A percentile compares a stretch with the other conserved stretches of the same genome.
These are phyloP conservation scores for Plasmopara viticola DNA, from an alignment of 352 stramenopile genomes.

Conservation along the genomic window DNA sequence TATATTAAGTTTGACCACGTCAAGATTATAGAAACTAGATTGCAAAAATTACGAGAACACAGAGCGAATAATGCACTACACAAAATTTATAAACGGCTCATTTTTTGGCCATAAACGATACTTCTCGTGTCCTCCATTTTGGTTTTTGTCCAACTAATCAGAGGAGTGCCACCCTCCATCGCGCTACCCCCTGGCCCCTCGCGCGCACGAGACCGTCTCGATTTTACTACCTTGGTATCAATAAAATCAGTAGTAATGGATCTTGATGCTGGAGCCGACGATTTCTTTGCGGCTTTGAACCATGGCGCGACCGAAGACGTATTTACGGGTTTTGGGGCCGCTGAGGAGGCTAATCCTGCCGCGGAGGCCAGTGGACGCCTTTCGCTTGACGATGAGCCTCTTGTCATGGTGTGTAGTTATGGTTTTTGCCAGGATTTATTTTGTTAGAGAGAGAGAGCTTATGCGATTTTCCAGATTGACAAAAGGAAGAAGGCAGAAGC, in stretches of 20 bases:
- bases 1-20: no score
- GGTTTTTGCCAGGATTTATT: neutral
- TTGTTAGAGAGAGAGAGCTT: neutral
- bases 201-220: neutral
- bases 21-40: no score
- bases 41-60: no score
- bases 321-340: constrained; percentile 51
- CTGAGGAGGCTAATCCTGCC: constrained; percentile 11
- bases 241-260: constrained; percentile 38
- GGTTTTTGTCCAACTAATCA: no score
- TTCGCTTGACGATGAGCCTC: constrained; percentile 30
- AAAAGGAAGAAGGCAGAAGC: constrained; percentile 48
- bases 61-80: no score
- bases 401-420: constrained; percentile 19
- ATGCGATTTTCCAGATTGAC: constrained; percentile 15
- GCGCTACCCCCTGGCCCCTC: no score
- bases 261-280: constrained; percentile 64
- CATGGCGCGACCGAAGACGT: constrained; percentile 46
- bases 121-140: neutral
- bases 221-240: neutral
- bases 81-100: neutral
- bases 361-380: constrained; percentile 1
- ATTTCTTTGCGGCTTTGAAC: constrained; percentile 78
- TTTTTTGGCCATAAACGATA: constrained; percentile 10
- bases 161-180: no score